Evolutionary conservation across 768 basidiomycete species (phyloP).

Genomic region (Amyloporia xantha): DNA sequence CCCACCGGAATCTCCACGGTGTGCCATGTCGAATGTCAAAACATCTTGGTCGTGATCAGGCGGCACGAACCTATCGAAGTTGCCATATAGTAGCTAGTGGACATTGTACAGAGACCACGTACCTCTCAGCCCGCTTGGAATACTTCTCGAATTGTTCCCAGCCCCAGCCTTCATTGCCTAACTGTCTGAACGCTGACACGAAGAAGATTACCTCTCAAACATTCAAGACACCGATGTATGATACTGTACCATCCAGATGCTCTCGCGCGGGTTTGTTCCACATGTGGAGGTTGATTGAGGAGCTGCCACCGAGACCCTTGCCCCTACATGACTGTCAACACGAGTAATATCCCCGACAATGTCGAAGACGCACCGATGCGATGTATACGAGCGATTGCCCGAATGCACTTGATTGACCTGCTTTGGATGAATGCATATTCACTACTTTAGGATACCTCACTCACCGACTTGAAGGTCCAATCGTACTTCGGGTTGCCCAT

Average conservation of each 20-base stretch:
- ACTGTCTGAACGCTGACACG: slow-evolving; percentile 28
- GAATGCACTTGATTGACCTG: slow-evolving; percentile 7
- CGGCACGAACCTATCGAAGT: background rate
- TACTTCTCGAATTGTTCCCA: slow-evolving; percentile 37
- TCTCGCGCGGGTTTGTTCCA: slow-evolving; percentile 21
- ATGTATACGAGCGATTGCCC: background rate
- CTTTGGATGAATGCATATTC: background rate
- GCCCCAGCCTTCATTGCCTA: slow-evolving; percentile 51
- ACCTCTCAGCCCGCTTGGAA: slow-evolving; percentile 34
- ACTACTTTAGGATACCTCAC: background rate
- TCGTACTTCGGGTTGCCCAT: slow-evolving; percentile 11
- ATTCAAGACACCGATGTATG: background rate
- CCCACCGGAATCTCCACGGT: slow-evolving; percentile 2
- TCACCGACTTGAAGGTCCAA: slow-evolving; percentile 12
- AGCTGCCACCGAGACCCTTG: slow-evolving; percentile 33
- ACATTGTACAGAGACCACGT: background rate
- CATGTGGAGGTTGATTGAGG: slow-evolving; percentile 35
- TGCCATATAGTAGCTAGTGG: background rate
- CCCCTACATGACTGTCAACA: slow-evolving; percentile 10
- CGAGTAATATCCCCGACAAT: background rate
- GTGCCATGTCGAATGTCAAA: slow-evolving; percentile 5
- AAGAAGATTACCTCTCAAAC: background rate
- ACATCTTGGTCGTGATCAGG: slow-evolving; percentile 4
- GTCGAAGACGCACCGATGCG: slow-evolving; percentile 1
- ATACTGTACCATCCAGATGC: slow-evolving; percentile 22